A percentile compares a stretch with the other conserved stretches of the same genome.
Conservation (phyloP, 1,139 yeast species). For the Protomyces arabidopsidicola region DNA sequence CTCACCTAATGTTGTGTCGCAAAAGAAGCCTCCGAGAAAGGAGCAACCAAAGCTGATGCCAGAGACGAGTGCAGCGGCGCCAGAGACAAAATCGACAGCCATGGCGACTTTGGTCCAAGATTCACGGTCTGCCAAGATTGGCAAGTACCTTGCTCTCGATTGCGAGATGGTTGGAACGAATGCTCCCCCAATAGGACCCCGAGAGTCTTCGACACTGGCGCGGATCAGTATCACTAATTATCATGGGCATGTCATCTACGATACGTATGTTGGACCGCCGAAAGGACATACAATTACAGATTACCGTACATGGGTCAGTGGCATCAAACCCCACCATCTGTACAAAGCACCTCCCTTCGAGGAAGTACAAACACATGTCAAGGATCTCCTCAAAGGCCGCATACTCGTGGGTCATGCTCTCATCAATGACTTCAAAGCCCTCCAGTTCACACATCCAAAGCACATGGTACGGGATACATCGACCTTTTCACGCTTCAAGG, state of each 20-base stretch:
- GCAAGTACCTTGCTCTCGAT: conserved; percentile 76
- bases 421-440: conserved; percentile 66
- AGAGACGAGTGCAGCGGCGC: not conserved
- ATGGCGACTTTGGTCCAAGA: conserved; percentile 14
- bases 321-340: conserved; percentile 61
- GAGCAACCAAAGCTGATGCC: not conserved
- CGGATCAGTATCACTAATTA: conserved; percentile 82
- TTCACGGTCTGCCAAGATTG: conserved; percentile 39
- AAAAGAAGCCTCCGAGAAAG: not conserved
- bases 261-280: conserved; percentile 67
- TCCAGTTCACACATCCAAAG: conserved; percentile 65
- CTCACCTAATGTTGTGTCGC: not conserved
- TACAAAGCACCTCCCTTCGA: conserved; percentile 42
- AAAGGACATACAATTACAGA: conserved; percentile 62
- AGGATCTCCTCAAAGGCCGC: conserved; percentile 47
- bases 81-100: not conserved
- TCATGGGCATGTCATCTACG: conserved; percentile 67
- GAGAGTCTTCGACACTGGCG: conserved; percentile 73
- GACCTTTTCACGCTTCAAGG: conserved; percentile 54
- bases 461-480: conserved; percentile 70
- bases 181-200: conserved; percentile 48
- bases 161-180: conserved; percentile 87
- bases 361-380: conserved; percentile 58
- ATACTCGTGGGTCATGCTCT: conserved; percentile 82
- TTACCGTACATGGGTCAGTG: conserved; percentile 95